Evolutionary conservation across 2,329 filamentous ascomycete genomes (phyloP), one percentile per base, ranked within the genome.

Genomic region (Colletotrichum sansevieriae): DNA sequence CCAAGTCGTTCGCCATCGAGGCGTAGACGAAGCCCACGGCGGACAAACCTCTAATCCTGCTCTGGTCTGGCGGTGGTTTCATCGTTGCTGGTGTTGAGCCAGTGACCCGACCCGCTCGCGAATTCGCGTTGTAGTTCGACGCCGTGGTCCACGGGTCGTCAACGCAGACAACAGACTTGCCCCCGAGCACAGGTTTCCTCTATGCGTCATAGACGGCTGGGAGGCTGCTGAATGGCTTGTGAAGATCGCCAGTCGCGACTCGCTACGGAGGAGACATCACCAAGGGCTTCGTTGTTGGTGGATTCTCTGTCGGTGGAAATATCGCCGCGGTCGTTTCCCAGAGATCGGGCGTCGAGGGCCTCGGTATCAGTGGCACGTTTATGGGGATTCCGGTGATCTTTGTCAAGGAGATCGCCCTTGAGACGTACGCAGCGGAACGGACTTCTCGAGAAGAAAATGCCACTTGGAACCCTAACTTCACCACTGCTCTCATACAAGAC

Each of bases 231-330:
- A 72, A 20, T 77, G 76, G 76, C 72, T 77, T 72, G 60, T 85
- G 6, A 72, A 76, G 9, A 81, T 65, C 15, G 62, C 66, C 3
- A 15, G 49, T 2, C 62, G 55, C 12, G 65, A 49, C 18, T 2
- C 62, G 55, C 12, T 68, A 49, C 18, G 66, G 66, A 12, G 49
- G 80, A 1, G 78, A 85, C 55, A 78, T 84, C 2, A 67, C 74
- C 4, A 78, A 77, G 60, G 84, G 84, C 9, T 83, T 87, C 70
- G 77, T 86, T n/a, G 73, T 87, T 0, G 83, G 84, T 9, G 85
- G 85, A 18, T 83, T 80, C 5, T 84, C 82, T 2, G 84, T 84
- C 0, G 85, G 84, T 4, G 85, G 82, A n/a, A 86, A 86, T 72
- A 80, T 87, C 63, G 79, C 83, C 0, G 81, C 81, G 0, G 82